Evolutionary conservation across 2,329 filamentous ascomycete species (phyloP).

Genomic region (Aspergillus fischeri): DNA sequence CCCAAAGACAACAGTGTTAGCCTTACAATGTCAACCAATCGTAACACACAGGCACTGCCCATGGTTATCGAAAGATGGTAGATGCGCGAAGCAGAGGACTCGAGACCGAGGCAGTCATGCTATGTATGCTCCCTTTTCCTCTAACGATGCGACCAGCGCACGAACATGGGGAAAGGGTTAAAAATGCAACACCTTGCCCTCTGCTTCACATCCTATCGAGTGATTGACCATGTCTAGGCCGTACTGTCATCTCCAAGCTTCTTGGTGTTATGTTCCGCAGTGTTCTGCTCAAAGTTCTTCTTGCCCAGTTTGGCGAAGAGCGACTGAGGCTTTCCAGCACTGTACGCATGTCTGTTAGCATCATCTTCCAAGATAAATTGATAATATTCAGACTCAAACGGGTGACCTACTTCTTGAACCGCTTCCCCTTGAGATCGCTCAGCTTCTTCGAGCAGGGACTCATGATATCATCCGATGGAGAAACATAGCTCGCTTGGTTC

Average conservation of each 20-base stretch:
- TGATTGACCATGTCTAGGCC: not conserved
- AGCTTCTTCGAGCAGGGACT: constrained; percentile 49
- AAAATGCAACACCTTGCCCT: not conserved
- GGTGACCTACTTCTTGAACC: constrained; percentile 42
- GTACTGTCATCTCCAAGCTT: not conserved
- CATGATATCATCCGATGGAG: constrained; percentile 48
- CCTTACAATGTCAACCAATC: not conserved
- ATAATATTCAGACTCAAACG: not conserved
- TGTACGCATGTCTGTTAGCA: constrained; percentile 13
- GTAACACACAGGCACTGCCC: not conserved
- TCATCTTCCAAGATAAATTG: not conserved
- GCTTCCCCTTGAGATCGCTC: constrained; percentile 47
- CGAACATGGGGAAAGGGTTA: not conserved
- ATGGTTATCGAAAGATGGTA: not conserved
- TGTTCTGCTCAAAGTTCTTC: constrained; percentile 41
- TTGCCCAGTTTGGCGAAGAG: constrained; percentile 46
- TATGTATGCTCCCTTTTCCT: not conserved
- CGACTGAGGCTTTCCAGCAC: constrained; percentile 40
- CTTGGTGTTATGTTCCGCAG: constrained; percentile 17
- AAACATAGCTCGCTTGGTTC: constrained; percentile 40
- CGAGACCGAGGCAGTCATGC: not conserved
- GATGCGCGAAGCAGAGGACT: not conserved
- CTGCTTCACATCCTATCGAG: not conserved
- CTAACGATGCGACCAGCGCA: not conserved
- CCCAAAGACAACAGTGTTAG: not conserved